Evolutionary conservation across 768 basidiomycete species (phyloP), one percentile per base, ranked within the genome.

Genomic region (Phylloporus sp.): DNA sequence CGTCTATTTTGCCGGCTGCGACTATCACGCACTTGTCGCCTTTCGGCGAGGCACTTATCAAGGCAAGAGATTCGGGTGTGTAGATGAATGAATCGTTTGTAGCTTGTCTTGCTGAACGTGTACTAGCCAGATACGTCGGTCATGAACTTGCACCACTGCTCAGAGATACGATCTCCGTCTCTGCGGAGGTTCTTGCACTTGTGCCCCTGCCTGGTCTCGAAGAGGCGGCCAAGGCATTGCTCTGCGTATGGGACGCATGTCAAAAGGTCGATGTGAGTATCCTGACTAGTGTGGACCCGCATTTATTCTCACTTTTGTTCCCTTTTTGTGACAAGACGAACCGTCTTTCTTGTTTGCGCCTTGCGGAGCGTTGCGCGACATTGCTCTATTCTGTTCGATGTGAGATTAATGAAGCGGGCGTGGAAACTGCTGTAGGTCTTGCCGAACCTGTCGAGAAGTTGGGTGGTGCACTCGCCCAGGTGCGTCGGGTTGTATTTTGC

Each of bases 301-400:
- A 8, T 46, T 52, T 24, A 28, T 24, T n/a, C 45, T 38, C 15
- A 22, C n/a, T 27, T 28, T 32, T 56, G 8, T 47, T 6, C 1
- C 5, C 3, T 29, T 43, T 5, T 5, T 42, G 10, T 26, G 8
- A 35, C 34, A 43, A 90, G 88, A 80, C 79, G 56, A 88, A 90
- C 54, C 75, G 84, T 16, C 69, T 84, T 12, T 78, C 80, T 2
- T 87, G 85, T 58, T 72, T 90, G 26, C 82, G 86, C 10, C 74
- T 91, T 8, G 86, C 85, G 0, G 81, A 87, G 57, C 80, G 86
- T 24, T 88, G 86, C 54, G 88, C 88, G 0, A 80, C 80, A 13
- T 77, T 85, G 16, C 74, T 90, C 3, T 67, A 82, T n/a, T 77
- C 79, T 11, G 77, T 91, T 6, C 76, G 80, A 0, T 76, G 79